A percentile compares a stretch with the other conserved stretches of the same genome.
These are phyloP conservation scores for Trichoderma guizhouense DNA, from an alignment of 2,329 filamentous ascomycete species.

Conservation along the genomic window DNA sequence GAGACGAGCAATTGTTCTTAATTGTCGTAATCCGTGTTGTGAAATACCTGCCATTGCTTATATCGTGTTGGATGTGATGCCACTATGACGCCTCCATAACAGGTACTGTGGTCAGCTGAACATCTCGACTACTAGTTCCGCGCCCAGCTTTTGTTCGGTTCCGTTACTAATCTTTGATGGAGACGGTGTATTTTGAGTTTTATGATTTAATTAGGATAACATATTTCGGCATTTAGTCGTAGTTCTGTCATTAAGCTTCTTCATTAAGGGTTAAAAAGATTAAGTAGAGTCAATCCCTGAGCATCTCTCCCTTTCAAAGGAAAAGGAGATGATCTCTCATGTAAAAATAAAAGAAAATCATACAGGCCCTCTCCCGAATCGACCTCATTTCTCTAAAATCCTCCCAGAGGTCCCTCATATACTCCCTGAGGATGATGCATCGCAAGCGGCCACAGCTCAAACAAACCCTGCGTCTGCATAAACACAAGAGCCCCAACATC, in stretches of 20 bases:
- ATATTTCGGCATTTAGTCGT: background rate
- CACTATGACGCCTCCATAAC: conserved; percentile 5
- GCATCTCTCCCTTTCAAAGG: background rate
- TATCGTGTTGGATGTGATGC: background rate
- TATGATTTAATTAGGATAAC: background rate
- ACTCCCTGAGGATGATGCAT: conserved; percentile 21
- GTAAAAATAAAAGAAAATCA: background rate
- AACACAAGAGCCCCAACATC: conserved; percentile 22
- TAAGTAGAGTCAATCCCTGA: background rate
- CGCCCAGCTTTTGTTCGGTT: background rate
- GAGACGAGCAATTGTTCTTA: background rate
- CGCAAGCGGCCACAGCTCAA: conserved; percentile 25
- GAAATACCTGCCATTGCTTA: background rate
- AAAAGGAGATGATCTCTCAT: background rate
- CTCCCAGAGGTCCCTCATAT: conserved; percentile 21
- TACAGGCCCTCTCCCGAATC: background rate
- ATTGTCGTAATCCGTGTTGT: background rate
- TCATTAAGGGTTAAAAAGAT: background rate
- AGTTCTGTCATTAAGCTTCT: background rate
- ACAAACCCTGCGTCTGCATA: conserved; percentile 20
- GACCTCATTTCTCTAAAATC: background rate
- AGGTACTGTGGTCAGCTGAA: background rate
- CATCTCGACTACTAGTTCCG: background rate
- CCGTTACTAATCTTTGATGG: background rate
- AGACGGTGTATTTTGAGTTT: background rate